A percentile compares a stretch with the other conserved stretches of the same genome.
phyloP scores from a whole-genome alignment of 148 eudicot genomes.

The Pharnaceum exiguum region DNA sequence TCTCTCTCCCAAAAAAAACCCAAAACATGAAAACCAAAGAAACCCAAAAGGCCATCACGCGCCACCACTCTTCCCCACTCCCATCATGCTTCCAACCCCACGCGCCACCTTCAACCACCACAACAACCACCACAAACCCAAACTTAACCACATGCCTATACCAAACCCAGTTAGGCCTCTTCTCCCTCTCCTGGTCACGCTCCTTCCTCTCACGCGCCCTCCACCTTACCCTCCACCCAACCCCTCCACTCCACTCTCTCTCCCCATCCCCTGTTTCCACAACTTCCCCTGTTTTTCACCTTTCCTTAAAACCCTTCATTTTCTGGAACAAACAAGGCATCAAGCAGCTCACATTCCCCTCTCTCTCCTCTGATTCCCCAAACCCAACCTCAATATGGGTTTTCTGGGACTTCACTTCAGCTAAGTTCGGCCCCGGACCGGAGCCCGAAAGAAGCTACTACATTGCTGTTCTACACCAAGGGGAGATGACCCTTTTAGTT shows the following conservation, averaged over 20 bases:
- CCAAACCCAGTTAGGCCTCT: constrained; percentile 51
- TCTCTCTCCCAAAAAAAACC: neutral
- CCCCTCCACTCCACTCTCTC: constrained; percentile 7
- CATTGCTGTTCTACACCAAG: constrained; percentile 38
- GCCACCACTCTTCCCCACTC: constrained; percentile 26
- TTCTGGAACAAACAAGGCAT: constrained; percentile 52
- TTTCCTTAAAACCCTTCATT: constrained; percentile 43
- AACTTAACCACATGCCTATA: constrained; percentile 60
- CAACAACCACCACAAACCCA: constrained; percentile 26
- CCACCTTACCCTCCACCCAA: constrained; percentile 28
- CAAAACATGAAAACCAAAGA: neutral
- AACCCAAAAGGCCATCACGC: constrained; percentile 15
- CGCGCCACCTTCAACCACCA: constrained; percentile 20
- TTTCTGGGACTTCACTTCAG: constrained; percentile 50
- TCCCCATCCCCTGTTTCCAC: constrained; percentile 15
- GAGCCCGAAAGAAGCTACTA: constrained; percentile 64
- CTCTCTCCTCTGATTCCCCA: neutral
- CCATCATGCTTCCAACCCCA: constrained; percentile 38
- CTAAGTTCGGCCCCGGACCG: constrained; percentile 57
- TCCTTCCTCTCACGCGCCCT: constrained; percentile 39
- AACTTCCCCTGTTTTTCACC: constrained; percentile 36
- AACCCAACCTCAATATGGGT: constrained; percentile 10
- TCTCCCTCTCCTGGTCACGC: constrained; percentile 64
- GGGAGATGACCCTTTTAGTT: constrained; percentile 33
- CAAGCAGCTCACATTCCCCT: constrained; percentile 28